Conservation (phyloP, 805 yeast species). For the Kodamaea laetipori region DNA sequence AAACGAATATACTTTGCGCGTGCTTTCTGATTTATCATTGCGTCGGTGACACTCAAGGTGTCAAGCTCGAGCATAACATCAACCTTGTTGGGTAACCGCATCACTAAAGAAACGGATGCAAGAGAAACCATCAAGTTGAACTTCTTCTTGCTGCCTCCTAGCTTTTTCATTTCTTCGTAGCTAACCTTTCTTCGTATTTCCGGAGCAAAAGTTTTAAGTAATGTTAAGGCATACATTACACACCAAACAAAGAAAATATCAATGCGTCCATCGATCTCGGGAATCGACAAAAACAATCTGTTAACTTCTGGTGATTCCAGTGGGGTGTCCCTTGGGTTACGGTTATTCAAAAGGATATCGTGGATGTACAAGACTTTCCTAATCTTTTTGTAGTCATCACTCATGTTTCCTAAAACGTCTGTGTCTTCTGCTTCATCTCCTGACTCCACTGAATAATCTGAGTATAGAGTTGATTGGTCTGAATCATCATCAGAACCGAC, state of each 20-base stretch:
- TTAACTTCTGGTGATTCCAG: slow-evolving; percentile 23
- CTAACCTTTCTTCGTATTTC: slow-evolving; percentile 30
- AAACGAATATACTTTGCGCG: slow-evolving; percentile 41
- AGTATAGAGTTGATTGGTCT: slow-evolving; percentile 36
- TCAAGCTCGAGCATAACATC: slow-evolving; percentile 50
- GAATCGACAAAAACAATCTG: slow-evolving; percentile 30
- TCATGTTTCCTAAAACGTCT: background rate
- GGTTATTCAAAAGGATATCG: slow-evolving; percentile 30
- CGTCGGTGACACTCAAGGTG: slow-evolving; percentile 28
- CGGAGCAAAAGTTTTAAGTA: slow-evolving; percentile 37
- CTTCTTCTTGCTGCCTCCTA: slow-evolving; percentile 19
- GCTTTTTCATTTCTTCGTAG: slow-evolving; percentile 26
- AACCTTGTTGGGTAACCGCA: slow-evolving; percentile 48
- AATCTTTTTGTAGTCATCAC: slow-evolving; percentile 24
- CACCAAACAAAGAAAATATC: slow-evolving; percentile 48
- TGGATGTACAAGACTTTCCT: slow-evolving; percentile 35
- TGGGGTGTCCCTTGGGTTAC: slow-evolving; percentile 12
- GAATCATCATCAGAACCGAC: slow-evolving; percentile 20
- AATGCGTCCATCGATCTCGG: slow-evolving; percentile 40
- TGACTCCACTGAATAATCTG: slow-evolving; percentile 19
- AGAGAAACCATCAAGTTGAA: slow-evolving; percentile 33
- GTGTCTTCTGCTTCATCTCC: slow-evolving; percentile 17
- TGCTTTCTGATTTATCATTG: slow-evolving; percentile 29
- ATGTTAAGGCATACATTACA: slow-evolving; percentile 37
- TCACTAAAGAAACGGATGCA: slow-evolving; percentile 40